phyloP scores from a whole-genome alignment of 2,329 filamentous ascomycete species.

The Aspergillus terreus region DNA sequence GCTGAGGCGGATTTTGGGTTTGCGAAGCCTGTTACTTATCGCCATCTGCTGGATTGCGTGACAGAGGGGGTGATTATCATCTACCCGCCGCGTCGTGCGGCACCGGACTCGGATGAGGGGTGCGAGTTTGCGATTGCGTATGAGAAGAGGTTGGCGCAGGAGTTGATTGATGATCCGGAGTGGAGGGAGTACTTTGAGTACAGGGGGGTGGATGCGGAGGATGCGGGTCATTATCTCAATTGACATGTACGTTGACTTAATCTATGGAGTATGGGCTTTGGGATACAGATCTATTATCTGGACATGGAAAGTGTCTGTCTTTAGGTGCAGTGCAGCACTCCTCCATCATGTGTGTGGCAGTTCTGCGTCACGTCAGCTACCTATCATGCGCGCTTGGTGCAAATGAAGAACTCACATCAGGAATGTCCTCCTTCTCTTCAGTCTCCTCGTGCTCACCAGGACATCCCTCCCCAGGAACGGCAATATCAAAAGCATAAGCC shows the following conservation, averaged over 20 bases:
- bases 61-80: slow-evolving; percentile 17
- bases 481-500: slow-evolving; percentile 63
- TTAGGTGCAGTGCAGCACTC: slow-evolving; percentile 37
- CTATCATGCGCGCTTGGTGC: background rate
- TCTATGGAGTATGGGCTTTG: background rate
- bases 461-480: slow-evolving; percentile 61
- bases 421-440: slow-evolving; percentile 17
- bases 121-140: slow-evolving; percentile 33
- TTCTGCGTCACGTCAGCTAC: slow-evolving; percentile 21
- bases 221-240: background rate
- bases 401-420: slow-evolving; percentile 20
- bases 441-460: slow-evolving; percentile 38
- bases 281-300: too few species aligned
- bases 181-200: slow-evolving; percentile 39
- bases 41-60: slow-evolving; percentile 30
- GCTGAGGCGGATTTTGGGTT: slow-evolving; percentile 36
- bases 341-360: slow-evolving; percentile 42
- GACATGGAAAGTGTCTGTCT: background rate
- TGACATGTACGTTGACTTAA: background rate
- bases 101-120: slow-evolving; percentile 32
- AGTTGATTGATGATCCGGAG: slow-evolving; percentile 32
- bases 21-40: slow-evolving; percentile 29
- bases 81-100: slow-evolving; percentile 27
- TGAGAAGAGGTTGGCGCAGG: slow-evolving; percentile 30
- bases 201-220: slow-evolving; percentile 30